Evolutionary conservation across 306 rosid genomes (phyloP).

Genomic region (Acacia confusa): DNA sequence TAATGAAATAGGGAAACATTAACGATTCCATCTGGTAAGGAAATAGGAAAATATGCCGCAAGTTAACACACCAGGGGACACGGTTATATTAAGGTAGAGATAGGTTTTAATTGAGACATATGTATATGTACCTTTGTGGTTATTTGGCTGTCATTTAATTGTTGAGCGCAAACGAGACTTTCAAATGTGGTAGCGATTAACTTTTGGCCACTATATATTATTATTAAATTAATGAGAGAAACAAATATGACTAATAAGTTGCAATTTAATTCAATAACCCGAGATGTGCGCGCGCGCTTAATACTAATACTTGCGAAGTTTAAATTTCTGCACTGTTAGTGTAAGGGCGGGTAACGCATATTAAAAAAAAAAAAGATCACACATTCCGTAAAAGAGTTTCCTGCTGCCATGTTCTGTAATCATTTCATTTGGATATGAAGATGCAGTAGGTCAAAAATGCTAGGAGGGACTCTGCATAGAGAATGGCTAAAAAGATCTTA

Average conservation of each 20-base stretch:
- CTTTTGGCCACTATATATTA: background rate
- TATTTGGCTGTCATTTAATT: background rate
- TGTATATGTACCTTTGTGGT: background rate
- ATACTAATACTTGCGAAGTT: background rate
- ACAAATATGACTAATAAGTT: background rate
- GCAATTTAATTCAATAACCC: background rate
- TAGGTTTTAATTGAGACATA: background rate
- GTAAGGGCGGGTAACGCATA: background rate
- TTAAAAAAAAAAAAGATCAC: background rate
- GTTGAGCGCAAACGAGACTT: constrained; percentile 33
- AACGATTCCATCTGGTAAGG: background rate
- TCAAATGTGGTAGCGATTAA: constrained; percentile 32
- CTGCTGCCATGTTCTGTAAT: constrained; percentile 38
- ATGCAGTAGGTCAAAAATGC: constrained; percentile 35
- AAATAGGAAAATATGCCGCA: background rate
- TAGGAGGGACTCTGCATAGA: constrained; percentile 3
- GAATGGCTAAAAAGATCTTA: constrained; percentile 30
- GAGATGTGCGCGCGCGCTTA: too few relatives aligned
- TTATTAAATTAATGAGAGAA: background rate
- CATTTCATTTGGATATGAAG: constrained; percentile 43
- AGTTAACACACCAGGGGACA: background rate
- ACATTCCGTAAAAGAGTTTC: constrained; percentile 41
- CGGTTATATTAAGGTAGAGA: background rate
- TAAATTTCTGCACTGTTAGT: background rate
- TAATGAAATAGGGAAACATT: background rate